A percentile compares a stretch with the other conserved stretches of the same genome.
Conservation (phyloP, 352 stramenopile species). For the Phytopythium sindhum region DNA sequence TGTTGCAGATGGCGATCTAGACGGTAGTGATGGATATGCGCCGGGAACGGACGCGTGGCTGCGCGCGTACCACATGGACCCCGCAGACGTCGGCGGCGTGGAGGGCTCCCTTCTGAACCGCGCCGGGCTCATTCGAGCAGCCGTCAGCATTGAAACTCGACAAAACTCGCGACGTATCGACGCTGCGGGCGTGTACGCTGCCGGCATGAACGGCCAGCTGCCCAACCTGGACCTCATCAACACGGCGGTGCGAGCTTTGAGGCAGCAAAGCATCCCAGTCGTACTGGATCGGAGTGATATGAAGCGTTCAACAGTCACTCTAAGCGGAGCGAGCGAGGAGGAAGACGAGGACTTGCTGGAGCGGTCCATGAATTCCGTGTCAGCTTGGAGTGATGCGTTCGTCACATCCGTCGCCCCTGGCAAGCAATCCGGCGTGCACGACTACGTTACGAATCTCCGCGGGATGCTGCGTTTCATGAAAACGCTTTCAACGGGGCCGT, state of each 20-base stretch:
- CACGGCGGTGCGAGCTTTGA: conserved; percentile 51
- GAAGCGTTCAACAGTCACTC: neutral
- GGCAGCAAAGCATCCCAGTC: conserved; percentile 39
- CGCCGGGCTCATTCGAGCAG: conserved; percentile 73
- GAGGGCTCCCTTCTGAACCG: conserved; percentile 50
- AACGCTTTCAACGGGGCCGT: conserved; percentile 55
- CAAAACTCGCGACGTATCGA: conserved; percentile 19
- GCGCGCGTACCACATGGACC: conserved; percentile 64
- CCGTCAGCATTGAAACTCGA: conserved; percentile 68
- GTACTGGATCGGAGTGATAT: conserved; percentile 43
- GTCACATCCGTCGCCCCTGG: conserved; percentile 10
- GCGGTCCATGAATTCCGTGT: conserved; percentile 4
- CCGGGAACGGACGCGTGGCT: conserved; percentile 72
- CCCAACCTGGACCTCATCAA: conserved; percentile 88
- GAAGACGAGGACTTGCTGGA: conserved; percentile 13
- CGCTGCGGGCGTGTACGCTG: conserved; percentile 53
- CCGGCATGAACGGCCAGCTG: conserved; percentile 80
- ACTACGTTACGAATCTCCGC: conserved; percentile 53
- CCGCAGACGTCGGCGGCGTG: conserved; percentile 14
- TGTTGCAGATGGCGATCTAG: conserved; percentile 47
- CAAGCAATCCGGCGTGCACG: conserved; percentile 15
- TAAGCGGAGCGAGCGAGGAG: neutral
- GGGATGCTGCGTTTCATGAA: conserved; percentile 85
- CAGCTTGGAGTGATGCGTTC: neutral
- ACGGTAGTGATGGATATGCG: conserved; percentile 59